A percentile compares a stretch with the other conserved stretches of the same genome.
These are phyloP conservation scores for Clonostachys solani DNA, from an alignment of 2,329 filamentous ascomycete species.

Conservation along the genomic window DNA sequence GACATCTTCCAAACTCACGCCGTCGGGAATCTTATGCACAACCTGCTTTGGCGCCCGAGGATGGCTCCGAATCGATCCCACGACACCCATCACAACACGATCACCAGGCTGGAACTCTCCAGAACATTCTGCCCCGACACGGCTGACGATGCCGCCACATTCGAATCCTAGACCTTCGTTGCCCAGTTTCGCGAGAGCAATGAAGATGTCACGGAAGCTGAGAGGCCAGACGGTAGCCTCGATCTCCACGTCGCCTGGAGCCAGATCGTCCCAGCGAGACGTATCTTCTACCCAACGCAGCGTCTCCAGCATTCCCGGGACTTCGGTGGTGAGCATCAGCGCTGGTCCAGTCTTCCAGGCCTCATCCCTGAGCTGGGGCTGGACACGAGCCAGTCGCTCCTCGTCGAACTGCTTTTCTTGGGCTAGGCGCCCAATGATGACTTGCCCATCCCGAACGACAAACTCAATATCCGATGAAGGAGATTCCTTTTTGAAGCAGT, in stretches of 20 bases:
- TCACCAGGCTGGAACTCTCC: constrained; percentile 21
- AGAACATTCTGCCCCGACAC: neutral
- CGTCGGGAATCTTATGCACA: constrained; percentile 22
- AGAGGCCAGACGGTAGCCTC: constrained; percentile 21
- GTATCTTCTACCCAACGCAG: constrained; percentile 5
- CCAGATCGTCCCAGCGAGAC: constrained; percentile 3
- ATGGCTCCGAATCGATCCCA: neutral
- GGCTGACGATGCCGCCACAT: constrained; percentile 1
- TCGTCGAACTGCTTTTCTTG: too few relatives aligned
- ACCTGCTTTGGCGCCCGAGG: neutral
- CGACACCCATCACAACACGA: constrained; percentile 15
- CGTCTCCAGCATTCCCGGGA: constrained; percentile 1
- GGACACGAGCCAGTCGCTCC: too few relatives aligned
- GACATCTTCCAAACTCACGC: constrained; percentile 25
- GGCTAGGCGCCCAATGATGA: too few relatives aligned
- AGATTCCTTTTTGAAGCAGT: too few relatives aligned
- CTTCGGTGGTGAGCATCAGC: too few relatives aligned
- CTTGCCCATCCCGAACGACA: too few relatives aligned
- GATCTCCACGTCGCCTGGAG: constrained; percentile 22
- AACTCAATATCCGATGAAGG: too few relatives aligned
- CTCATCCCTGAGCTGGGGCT: too few relatives aligned
- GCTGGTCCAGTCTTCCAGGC: too few relatives aligned
- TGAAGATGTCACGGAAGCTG: constrained; percentile 27
- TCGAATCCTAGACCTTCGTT: neutral
- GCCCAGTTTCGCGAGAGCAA: too few relatives aligned